Evolutionary conservation across 306 rosid genomes (phyloP), one percentile per base, ranked within the genome.

Genomic region (Vigna trinervia): DNA sequence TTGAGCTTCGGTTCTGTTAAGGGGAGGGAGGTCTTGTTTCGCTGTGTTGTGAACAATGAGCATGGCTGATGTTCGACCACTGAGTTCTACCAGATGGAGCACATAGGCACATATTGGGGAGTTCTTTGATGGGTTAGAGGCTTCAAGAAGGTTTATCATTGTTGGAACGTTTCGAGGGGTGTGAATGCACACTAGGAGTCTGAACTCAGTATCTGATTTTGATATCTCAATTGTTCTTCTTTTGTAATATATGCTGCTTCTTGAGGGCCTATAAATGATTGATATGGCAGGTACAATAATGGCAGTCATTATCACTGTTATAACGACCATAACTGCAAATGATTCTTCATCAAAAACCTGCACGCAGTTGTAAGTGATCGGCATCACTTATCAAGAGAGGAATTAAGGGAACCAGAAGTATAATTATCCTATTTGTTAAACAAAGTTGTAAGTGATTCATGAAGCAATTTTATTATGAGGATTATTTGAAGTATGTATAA

Each of bases 51-150:
- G 97, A 56, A 89, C 97, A 14, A 95, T 92, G 78, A 95, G 91
- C 99, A 95, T 92, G 8, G 99, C 99, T 1, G 99, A 94, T 58
- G 98, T 91, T 0, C 98, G 95, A 1, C 97, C 97, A 0, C 96
- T 88, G 43, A 95, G 97, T 77, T 95, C 98, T 0, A 92, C 97
- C 52, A 95, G 54, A 73, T 95, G 98, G 68, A 95, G 86, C 14
- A 89, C 90, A 41, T 92, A 95, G 76, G 86, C 34, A 67, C 91
- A 95, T 46, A 95, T 65, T 6, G 98, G 98, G 0, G 97, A 92
- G 75, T 72, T 81, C 61, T 87, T 89, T 1, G 97, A 78, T 2
- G 99, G 97, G 73, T 90, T 62, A 0, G 99, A 89, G 10, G 97
- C 97, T 77, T 92, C 96, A 3, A 95, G 90, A 50, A 95, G 91